A percentile compares a stretch with the other conserved stretches of the same genome.
Evolutionary conservation across 768 basidiomycete species (phyloP).

Genomic region (Gyrodon lividus): DNA sequence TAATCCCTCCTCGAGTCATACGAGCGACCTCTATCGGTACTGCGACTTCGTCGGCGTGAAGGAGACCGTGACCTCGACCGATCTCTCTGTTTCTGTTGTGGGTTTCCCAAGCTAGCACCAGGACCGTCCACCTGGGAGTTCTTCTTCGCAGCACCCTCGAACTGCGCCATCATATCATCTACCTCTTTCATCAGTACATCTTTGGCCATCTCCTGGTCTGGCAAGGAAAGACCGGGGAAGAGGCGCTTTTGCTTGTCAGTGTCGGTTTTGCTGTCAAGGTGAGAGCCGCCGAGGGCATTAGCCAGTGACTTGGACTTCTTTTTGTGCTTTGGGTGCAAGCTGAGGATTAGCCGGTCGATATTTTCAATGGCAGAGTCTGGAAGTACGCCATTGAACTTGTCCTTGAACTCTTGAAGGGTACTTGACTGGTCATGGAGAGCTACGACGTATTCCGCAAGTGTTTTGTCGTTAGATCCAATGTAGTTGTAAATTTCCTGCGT

Average conservation of each 20-base stretch:
- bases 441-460: conserved; percentile 93
- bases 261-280: conserved; percentile 43
- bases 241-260: conserved; percentile 77
- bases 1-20: conserved; percentile 43
- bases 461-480: conserved; percentile 82
- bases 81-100: conserved; percentile 57
- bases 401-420: conserved; percentile 77
- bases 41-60: conserved; percentile 52
- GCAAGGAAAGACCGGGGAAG: conserved; percentile 86
- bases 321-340: conserved; percentile 95
- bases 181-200: conserved; percentile 87
- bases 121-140: conserved; percentile 40
- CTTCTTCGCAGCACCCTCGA: conserved; percentile 69
- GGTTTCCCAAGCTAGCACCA: conserved; percentile 53
- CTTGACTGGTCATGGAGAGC: conserved; percentile 82
- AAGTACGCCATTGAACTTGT: conserved; percentile 75
- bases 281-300: conserved; percentile 37
- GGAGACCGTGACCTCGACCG: conserved; percentile 45
- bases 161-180: conserved; percentile 82
- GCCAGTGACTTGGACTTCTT: conserved; percentile 47
- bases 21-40: conserved; percentile 58
- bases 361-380: conserved; percentile 90
- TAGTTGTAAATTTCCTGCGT: conserved; percentile 93
- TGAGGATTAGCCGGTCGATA: conserved; percentile 91
- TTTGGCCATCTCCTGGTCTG: conserved; percentile 66